Evolutionary conservation across 352 stramenopile genomes (phyloP).

Genomic region (Phytophthora lateralis): DNA sequence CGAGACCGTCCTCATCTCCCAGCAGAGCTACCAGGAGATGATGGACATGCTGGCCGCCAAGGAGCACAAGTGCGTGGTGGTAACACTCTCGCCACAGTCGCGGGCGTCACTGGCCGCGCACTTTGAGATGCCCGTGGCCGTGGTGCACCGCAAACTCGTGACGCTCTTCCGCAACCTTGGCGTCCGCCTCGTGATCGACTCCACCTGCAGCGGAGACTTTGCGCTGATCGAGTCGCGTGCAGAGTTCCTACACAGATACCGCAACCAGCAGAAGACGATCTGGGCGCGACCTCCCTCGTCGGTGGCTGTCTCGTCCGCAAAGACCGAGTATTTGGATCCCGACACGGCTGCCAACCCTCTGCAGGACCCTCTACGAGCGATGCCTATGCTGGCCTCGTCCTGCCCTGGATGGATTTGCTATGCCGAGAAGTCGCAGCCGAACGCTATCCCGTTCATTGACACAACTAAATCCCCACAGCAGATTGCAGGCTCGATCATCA

Average conservation of each 20-base stretch:
- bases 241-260: conserved; percentile 89
- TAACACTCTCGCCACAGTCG: conserved; percentile 91
- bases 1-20: conserved; percentile 97
- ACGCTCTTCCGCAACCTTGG: conserved; percentile 80
- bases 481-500: conserved; percentile 90
- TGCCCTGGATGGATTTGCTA: conserved; percentile 98
- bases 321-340: conserved; percentile 74
- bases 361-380: conserved; percentile 64
- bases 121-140: conserved; percentile 68
- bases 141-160: conserved; percentile 79
- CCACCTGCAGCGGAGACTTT: conserved; percentile 91
- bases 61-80: conserved; percentile 68
- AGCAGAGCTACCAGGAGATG: conserved; percentile 93
- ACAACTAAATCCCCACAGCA: conserved; percentile 96
- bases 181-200: conserved; percentile 93
- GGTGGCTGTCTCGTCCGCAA: conserved; percentile 63
- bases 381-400: conserved; percentile 95
- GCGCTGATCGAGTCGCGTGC: conserved; percentile 92
- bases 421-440: conserved; percentile 96
- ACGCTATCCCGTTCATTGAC: conserved; percentile 95
- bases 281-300: conserved; percentile 74
- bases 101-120: conserved; percentile 86
- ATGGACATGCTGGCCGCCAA: conserved; percentile 62
- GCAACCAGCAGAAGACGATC: conserved; percentile 76
- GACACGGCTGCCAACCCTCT: conserved; percentile 53